phyloP scores from a whole-genome alignment of 345 rosid species.

The Mallotus nudiflorus region DNA sequence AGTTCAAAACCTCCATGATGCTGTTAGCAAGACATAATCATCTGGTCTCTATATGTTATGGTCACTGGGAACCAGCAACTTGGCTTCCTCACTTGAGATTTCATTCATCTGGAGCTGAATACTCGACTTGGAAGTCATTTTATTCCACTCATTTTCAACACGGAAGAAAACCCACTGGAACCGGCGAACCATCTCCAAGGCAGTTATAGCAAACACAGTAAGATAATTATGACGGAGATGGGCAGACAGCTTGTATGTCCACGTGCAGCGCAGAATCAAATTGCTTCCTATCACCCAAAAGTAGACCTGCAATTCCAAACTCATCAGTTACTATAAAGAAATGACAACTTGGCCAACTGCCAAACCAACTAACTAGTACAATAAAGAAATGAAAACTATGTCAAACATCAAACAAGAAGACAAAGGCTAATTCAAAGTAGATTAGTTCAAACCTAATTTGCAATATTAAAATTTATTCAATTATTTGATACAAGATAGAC shows the following conservation, averaged over 20 bases:
- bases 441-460: neutral
- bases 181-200: conserved; percentile 77
- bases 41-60: conserved; percentile 48
- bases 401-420: too few relatives aligned
- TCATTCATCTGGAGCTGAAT: conserved; percentile 47
- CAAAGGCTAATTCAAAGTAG: too few relatives aligned
- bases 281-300: conserved; percentile 93
- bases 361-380: too few relatives aligned
- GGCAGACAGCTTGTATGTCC: conserved; percentile 97
- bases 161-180: conserved; percentile 98
- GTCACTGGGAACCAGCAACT: conserved; percentile 46
- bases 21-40: neutral
- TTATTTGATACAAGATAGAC: neutral
- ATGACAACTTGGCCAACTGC: neutral
- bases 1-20: conserved; percentile 6
- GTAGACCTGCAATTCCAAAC: conserved; percentile 59
- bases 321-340: neutral
- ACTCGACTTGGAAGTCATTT: conserved; percentile 57
- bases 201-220: conserved; percentile 72
- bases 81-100: conserved; percentile 49
- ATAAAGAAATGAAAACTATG: too few relatives aligned
- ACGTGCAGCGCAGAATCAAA: conserved; percentile 82
- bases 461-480: neutral
- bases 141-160: conserved; percentile 87
- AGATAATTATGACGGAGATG: conserved; percentile 92